phyloP scores from a whole-genome alignment of 768 basidiomycete species.

The Kwoniella sp. region DNA sequence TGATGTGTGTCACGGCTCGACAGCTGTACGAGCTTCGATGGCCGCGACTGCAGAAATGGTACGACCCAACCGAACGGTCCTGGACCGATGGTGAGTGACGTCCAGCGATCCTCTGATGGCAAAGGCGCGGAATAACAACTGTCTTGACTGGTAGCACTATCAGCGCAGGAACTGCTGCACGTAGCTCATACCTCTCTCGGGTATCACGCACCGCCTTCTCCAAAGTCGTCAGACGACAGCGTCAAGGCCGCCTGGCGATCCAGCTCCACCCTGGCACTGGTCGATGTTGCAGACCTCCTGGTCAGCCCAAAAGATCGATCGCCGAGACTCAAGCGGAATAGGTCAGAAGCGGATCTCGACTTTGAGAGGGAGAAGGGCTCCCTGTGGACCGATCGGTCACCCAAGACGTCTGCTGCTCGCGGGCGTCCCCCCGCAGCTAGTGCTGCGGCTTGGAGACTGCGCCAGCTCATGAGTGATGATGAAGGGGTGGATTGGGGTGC shows the following conservation, averaged over 20 bases:
- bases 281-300: conserved; percentile 9
- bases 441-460: too few species aligned
- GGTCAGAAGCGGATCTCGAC: conserved; percentile 3
- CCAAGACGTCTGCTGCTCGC: not conserved
- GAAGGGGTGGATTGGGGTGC: too few species aligned
- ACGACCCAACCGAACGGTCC: conserved; percentile 60
- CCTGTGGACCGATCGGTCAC: too few species aligned
- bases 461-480: too few species aligned
- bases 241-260: conserved; percentile 25
- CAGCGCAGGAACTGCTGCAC: conserved; percentile 12
- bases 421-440: too few species aligned
- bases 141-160: conserved; percentile 14
- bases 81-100: conserved; percentile 59
- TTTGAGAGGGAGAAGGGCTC: not conserved
- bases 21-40: conserved; percentile 81
- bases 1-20: conserved; percentile 5
- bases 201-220: conserved; percentile 10
- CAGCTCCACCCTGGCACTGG: conserved; percentile 2
- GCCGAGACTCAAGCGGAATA: not conserved
- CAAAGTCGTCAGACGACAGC: conserved; percentile 23
- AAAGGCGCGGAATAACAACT: not conserved
- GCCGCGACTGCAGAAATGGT: conserved; percentile 70
- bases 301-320: not conserved
- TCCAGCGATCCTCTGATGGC: not conserved
- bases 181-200: conserved; percentile 31